These are phyloP conservation scores for Orbilia ellipsospora DNA, from an alignment of 2,329 filamentous ascomycete genomes.

Conservation along the genomic window DNA sequence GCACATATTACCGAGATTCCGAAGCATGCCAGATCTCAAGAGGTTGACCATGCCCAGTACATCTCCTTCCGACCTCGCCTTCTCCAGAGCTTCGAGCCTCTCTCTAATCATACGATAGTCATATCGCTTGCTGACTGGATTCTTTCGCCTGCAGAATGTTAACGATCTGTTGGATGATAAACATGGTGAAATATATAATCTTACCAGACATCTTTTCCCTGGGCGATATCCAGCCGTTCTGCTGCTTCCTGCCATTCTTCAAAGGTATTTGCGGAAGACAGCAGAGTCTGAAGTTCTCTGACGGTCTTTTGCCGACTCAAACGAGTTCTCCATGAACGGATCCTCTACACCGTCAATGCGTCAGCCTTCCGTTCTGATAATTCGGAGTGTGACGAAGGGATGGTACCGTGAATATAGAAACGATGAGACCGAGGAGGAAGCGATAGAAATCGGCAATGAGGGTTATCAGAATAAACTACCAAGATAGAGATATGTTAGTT, in stretches of 20 bases:
- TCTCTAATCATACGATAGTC: constrained; percentile 86
- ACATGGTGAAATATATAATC: not conserved
- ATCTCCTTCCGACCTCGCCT: constrained; percentile 76
- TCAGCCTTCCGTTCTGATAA: constrained; percentile 2
- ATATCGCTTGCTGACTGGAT: constrained; percentile 82
- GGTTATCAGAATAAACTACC: constrained; percentile 18
- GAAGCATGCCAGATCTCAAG: constrained; percentile 79
- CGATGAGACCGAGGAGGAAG: constrained; percentile 28
- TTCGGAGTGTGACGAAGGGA: not conserved
- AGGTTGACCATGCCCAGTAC: constrained; percentile 80
- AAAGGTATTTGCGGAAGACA: constrained; percentile 75
- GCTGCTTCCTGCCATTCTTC: constrained; percentile 91
- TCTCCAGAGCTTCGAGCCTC: constrained; percentile 76
- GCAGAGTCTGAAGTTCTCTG: constrained; percentile 53
- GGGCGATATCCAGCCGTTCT: constrained; percentile 80
- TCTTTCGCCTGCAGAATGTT: constrained; percentile 74
- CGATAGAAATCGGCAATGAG: constrained; percentile 30
- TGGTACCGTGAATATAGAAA: constrained; percentile 30
- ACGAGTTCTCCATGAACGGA: constrained; percentile 15
- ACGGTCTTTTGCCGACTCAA: constrained; percentile 30
- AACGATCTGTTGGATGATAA: too few species aligned
- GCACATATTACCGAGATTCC: constrained; percentile 92
- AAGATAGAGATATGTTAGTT: not conserved
- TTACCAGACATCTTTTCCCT: constrained; percentile 84
- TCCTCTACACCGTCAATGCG: constrained; percentile 8